Evolutionary conservation across 805 yeast species (phyloP), one percentile per base, ranked within the genome.

Genomic region (Nakazawaea ishiwadae): DNA sequence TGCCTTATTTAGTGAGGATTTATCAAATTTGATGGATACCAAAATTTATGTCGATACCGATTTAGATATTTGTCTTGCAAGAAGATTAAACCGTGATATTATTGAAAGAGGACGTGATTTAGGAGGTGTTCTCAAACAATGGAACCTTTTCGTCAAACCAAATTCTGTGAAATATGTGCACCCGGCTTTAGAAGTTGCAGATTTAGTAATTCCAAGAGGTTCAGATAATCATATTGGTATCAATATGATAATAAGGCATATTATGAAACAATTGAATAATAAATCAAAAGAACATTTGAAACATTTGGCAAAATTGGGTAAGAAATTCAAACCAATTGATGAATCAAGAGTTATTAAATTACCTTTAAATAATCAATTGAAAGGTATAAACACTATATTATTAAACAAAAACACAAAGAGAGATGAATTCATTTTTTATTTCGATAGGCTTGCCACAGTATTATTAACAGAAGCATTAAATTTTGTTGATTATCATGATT

Each of bases 41-140:
- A 91, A 85, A 60, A 77, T 91, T 15, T 93, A 79, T 58, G 97
- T 93, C 3, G 97, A 91, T 51, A 93, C 97, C 2, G 98, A 90
- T 54, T 68, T 89, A 50, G 99, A 93, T 56, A 76, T 91, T 12
- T 93, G 99, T 60, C 69, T 93, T 51, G 90, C 96, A 4, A 71
- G 99, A 53, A 70, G 99, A 52, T 65, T 93, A 33, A 78, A 86
- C 4, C 71, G 99, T 54, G 99, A 93, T 58, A 89, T 88, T 40
- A 69, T 85, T 11, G 79, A 82, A 46, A 69, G 99, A 46, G 96
- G 95, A 1, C 68, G 99, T 45, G 96, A 90, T 51, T 65, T 90
- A 27, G 69, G 64, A 4, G 95, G 96, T 1, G 84, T 90, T 14
- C 71, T 93, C 45, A 73, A 77, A 49, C 99, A 93, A 56, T 93